Evolutionary conservation across 345 rosid species (phyloP).

Genomic region (Firmiana major): DNA sequence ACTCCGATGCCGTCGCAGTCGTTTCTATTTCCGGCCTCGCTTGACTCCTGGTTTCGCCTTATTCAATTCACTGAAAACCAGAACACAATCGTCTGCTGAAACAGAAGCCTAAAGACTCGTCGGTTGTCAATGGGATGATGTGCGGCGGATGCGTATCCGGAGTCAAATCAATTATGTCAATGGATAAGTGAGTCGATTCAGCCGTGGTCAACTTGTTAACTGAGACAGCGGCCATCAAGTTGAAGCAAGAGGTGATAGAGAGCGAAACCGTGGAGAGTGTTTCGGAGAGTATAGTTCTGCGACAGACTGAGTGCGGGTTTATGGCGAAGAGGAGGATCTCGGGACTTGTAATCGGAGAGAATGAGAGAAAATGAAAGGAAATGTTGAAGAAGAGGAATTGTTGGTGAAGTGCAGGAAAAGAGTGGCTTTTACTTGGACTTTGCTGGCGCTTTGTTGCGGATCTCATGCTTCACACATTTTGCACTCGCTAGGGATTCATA

Average conservation of each 20-base stretch:
- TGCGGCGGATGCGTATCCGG: constrained; percentile 91
- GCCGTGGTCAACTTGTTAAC: constrained; percentile 87
- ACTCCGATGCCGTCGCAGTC: constrained; percentile 14
- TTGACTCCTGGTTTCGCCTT: constrained; percentile 27
- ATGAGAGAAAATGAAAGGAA: constrained; percentile 76
- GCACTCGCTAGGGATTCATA: constrained; percentile 85
- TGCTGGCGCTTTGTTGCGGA: constrained; percentile 94
- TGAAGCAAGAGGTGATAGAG: constrained; percentile 38
- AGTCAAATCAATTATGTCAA: constrained; percentile 62
- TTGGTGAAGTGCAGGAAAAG: constrained; percentile 71
- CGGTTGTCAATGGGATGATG: constrained; percentile 86
- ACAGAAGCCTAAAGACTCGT: constrained; percentile 28
- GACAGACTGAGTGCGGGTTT: constrained; percentile 80
- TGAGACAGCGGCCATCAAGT: constrained; percentile 75
- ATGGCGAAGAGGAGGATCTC: constrained; percentile 71
- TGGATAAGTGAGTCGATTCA: constrained; percentile 80
- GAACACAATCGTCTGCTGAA: constrained; percentile 24
- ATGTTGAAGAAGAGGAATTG: constrained; percentile 67
- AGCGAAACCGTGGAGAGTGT: constrained; percentile 28
- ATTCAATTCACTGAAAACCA: constrained; percentile 49
- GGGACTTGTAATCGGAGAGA: constrained; percentile 71
- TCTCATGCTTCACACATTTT: constrained; percentile 82
- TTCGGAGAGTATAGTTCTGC: constrained; percentile 63
- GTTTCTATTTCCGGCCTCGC: constrained; percentile 17
- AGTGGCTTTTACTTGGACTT: constrained; percentile 88